These are phyloP conservation scores for Penicillium subrubescens DNA, from an alignment of 495 filamentous ascomycete genomes.

Conservation along the genomic window DNA sequence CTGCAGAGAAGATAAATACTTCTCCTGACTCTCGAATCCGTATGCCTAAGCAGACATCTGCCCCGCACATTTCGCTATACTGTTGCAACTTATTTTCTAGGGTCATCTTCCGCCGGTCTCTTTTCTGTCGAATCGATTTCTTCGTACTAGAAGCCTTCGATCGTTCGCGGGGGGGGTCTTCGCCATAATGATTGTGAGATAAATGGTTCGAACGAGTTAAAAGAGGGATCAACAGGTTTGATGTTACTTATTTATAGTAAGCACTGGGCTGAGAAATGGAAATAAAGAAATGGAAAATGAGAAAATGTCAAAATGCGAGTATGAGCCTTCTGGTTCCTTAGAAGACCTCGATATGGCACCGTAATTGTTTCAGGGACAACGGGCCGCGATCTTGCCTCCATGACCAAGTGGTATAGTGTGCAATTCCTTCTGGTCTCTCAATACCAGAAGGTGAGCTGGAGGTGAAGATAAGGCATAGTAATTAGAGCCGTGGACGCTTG, in stretches of 20 bases:
- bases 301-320: background rate
- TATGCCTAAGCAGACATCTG: slow-evolving; percentile 17
- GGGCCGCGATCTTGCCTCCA: background rate
- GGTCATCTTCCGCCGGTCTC: background rate
- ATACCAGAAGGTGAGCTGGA: background rate
- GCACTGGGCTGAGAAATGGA: background rate
- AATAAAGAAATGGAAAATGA: background rate
- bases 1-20: slow-evolving; percentile 4
- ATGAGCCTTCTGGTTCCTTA: background rate
- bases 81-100: slow-evolving; percentile 15
- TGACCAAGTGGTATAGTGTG: background rate
- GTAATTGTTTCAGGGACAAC: background rate
- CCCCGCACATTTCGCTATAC: slow-evolving; percentile 17
- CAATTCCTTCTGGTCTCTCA: background rate
- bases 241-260: background rate
- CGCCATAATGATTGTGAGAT: background rate
- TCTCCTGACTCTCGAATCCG: slow-evolving; percentile 16
- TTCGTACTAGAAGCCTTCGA: background rate
- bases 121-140: background rate
- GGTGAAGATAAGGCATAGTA: background rate
- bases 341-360: background rate
- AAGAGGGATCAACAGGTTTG: background rate
- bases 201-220: background rate
- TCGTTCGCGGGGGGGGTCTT: background rate
- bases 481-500: background rate